A percentile compares a stretch with the other conserved stretches of the same genome.
Conservation (phyloP, 148 eudicot species). For the Amaranthus palmeri region DNA sequence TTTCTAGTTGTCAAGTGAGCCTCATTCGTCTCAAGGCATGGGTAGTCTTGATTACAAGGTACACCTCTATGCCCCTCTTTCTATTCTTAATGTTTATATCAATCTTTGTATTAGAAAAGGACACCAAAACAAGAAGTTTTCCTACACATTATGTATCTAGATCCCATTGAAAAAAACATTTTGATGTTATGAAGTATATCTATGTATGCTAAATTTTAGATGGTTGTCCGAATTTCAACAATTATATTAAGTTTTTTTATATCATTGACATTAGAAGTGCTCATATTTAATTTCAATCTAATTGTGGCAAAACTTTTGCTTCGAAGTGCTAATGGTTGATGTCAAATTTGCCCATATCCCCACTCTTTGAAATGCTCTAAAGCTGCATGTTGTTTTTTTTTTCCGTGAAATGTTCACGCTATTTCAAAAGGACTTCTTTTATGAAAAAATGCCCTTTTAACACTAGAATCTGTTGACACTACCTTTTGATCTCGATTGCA, state of each 20-base stretch:
- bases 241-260: not conserved
- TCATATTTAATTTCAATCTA: not conserved
- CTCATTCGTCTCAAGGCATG: conserved; percentile 89
- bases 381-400: not conserved
- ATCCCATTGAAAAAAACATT: not conserved
- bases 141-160: not conserved
- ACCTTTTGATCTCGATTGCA: not conserved
- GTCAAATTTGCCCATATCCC: not conserved
- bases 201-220: not conserved
- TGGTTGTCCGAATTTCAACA: not conserved
- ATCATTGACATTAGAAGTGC: not conserved
- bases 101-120: not conserved
- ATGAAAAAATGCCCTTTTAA: not conserved
- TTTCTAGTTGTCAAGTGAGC: conserved; percentile 79
- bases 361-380: not conserved
- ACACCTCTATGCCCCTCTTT: not conserved
- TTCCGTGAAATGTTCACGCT: not conserved
- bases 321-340: not conserved
- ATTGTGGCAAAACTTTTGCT: not conserved
- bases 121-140: not conserved
- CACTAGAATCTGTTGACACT: not conserved
- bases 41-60: conserved; percentile 90
- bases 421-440: not conserved
- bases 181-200: not conserved
- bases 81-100: not conserved